phyloP scores from a whole-genome alignment of 257 asterid species.

The Petunia secreta region DNA sequence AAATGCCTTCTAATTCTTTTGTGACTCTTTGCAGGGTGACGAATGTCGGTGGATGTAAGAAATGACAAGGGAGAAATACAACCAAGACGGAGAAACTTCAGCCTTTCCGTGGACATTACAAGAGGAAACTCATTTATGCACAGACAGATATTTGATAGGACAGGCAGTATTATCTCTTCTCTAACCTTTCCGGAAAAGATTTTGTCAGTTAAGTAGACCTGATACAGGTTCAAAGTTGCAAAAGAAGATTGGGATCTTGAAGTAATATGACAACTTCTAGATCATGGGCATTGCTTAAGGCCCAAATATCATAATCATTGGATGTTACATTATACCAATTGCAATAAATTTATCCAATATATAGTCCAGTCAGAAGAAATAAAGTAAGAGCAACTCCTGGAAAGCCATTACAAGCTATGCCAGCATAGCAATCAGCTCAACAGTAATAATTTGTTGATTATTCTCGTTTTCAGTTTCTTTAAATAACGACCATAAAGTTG shows the following conservation, averaged over 20 bases:
- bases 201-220: neutral
- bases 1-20: neutral
- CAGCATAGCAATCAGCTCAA: neutral
- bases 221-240: conserved; percentile 1
- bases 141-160: neutral
- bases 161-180: neutral
- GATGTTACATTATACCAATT: too few species aligned
- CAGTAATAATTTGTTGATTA: neutral
- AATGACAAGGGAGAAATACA: neutral
- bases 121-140: neutral
- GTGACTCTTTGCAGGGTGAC: neutral
- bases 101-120: conserved; percentile 8
- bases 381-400: neutral
- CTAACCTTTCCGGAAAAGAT: neutral
- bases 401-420: conserved; percentile 18
- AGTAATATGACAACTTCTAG: neutral
- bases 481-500: neutral
- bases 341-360: neutral
- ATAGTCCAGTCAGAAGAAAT: neutral
- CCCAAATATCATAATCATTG: too few species aligned
- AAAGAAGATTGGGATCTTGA: too few species aligned
- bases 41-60: neutral
- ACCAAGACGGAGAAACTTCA: neutral
- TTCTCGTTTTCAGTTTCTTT: neutral
- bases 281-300: neutral